Percentiles rank a stretch among this genome's conserved stretches.
These are phyloP conservation scores for Xerophyta viscosa DNA, from an alignment of 106 monocot species.

Conservation along the genomic window DNA sequence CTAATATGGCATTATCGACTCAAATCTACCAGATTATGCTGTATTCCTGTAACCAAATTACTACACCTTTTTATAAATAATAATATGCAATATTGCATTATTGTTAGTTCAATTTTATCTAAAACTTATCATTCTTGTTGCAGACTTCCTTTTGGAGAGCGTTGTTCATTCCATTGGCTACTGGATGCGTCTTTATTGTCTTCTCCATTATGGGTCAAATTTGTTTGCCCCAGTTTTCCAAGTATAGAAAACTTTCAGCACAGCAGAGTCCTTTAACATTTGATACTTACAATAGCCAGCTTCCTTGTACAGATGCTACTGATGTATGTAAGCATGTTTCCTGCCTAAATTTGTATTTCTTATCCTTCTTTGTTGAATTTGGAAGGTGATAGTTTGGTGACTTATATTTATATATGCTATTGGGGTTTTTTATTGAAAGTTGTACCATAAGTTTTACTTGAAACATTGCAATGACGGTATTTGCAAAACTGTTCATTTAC, in stretches of 20 bases:
- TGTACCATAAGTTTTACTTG: no score
- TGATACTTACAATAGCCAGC: conserved; percentile 14
- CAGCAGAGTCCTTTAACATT: conserved; percentile 15
- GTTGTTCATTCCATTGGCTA: conserved; percentile 27
- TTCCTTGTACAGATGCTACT: conserved; percentile 21
- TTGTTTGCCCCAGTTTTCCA: conserved; percentile 29
- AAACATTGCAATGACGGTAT: no score
- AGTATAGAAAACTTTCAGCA: conserved; percentile 23
- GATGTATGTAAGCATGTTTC: conserved; percentile 8
- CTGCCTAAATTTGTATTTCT: no score
- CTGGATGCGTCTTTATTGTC: conserved; percentile 31
- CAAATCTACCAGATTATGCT: no score
- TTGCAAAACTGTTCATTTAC: no score
- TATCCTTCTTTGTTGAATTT: no score
- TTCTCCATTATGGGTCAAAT: conserved; percentile 42
- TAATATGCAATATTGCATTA: not conserved
- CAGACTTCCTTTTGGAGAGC: conserved; percentile 50
- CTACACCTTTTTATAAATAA: not conserved
- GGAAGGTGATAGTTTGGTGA: no score
- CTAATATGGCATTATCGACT: no score
- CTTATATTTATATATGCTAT: no score
- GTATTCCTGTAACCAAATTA: no score
- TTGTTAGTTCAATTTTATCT: not conserved
- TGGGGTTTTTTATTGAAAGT: no score
- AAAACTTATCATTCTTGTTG: not conserved